Percentiles rank a stretch among this genome's conserved stretches.
Evolutionary conservation across 129 eudicot genomes (phyloP).

Genomic region (Dittrichia graveolens): DNA sequence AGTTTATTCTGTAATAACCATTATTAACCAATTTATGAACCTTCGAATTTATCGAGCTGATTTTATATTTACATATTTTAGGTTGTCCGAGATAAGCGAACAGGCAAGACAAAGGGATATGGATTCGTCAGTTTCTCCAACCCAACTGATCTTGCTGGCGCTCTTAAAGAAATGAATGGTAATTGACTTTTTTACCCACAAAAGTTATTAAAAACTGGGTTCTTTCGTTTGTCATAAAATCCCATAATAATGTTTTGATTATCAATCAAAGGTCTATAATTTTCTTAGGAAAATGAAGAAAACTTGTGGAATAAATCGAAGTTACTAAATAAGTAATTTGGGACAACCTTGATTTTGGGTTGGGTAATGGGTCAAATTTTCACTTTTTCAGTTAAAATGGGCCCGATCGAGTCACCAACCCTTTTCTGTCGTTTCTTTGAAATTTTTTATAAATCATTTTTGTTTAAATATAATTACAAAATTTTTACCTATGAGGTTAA

Average conservation of each 20-base stretch:
- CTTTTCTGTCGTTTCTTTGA: neutral
- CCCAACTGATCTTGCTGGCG: constrained; percentile 85
- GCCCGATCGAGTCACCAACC: neutral
- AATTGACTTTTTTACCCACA: constrained; percentile 6
- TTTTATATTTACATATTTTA: constrained; percentile 2
- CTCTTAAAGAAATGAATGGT: constrained; percentile 99
- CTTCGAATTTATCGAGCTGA: too few species aligned
- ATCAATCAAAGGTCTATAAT: neutral
- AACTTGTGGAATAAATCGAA: neutral
- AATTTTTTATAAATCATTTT: neutral
- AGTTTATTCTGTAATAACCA: too few species aligned
- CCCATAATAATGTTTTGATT: neutral
- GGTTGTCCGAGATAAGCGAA: constrained; percentile 96
- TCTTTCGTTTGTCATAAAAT: neutral
- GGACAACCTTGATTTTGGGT: neutral
- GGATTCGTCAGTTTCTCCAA: constrained; percentile 95
- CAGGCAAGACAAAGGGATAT: constrained; percentile 96
- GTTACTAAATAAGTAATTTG: neutral
- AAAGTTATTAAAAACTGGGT: neutral
- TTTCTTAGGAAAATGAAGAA: neutral
- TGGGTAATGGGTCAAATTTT: too few species aligned
- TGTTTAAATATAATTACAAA: neutral
- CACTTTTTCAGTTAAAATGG: neutral
- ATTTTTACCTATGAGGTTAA: neutral
- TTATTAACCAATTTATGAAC: too few species aligned